phyloP scores from a whole-genome alignment of 176 grass and related monocot species.

The Chrysopogon serrulatus region DNA sequence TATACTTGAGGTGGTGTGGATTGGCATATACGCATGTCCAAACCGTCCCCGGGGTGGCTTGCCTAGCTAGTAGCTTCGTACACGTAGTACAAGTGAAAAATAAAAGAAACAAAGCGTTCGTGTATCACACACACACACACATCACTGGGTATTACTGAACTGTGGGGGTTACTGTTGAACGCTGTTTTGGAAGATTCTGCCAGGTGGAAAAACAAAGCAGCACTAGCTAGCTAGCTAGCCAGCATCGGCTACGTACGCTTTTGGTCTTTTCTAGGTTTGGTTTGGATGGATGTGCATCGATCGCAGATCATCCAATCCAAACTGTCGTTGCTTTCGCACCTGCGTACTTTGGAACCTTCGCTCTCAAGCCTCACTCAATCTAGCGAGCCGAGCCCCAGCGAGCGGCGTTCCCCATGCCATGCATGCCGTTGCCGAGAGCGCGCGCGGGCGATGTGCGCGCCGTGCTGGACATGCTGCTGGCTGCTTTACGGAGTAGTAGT shows the following conservation, averaged over 20 bases:
- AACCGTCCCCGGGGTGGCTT: neutral
- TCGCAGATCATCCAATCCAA: conserved; percentile 16
- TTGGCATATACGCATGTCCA: too few relatives aligned
- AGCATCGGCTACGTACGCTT: neutral
- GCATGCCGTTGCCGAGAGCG: too few relatives aligned
- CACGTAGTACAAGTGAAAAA: too few relatives aligned
- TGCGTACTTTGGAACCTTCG: conserved; percentile 49
- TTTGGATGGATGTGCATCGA: neutral
- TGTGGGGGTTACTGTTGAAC: neutral
- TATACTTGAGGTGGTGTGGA: too few relatives aligned
- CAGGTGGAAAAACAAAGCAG: conserved; percentile 25
- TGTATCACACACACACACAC: neutral
- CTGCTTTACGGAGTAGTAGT: too few relatives aligned
- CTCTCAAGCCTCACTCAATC: conserved; percentile 28
- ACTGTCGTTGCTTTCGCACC: conserved; percentile 15
- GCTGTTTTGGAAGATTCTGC: conserved; percentile 36
- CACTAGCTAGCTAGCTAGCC: neutral
- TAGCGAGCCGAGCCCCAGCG: neutral
- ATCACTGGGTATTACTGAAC: neutral
- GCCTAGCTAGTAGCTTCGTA: neutral
- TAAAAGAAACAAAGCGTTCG: neutral
- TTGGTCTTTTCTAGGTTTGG: conserved; percentile 12
- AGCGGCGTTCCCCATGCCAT: conserved; percentile 39
- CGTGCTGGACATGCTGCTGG: neutral
- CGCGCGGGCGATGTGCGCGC: neutral